Evolutionary conservation across 345 rosid genomes (phyloP), one percentile per base, ranked within the genome.

Genomic region (Angophora floribunda): DNA sequence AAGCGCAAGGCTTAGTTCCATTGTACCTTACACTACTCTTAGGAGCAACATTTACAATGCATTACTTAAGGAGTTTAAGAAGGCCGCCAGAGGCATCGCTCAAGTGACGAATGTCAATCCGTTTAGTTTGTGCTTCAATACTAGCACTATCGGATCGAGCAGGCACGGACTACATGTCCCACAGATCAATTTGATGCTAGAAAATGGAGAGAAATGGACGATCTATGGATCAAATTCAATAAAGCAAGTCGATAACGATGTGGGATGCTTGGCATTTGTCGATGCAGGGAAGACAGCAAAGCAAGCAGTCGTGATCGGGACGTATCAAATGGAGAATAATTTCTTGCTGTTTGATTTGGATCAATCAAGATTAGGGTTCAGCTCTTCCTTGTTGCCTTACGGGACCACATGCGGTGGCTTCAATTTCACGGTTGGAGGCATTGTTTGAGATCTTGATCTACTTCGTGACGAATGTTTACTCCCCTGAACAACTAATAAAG

Each of bases 361-460:
- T 6, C 79, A 90, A 67, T 89, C 87, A 57, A 87, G 89, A 87
- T 89, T 92, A 36, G 94, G 94, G 30, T 92, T 92, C 87, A 91
- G 89, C 86, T 28, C 86, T 50, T 87, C 94, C 65, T 47, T 78
- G 88, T 52, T 87, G 50, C 79, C 49, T 47, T 13, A 70, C 28
- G 10, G 51, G 41, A 70, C 49, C 30, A 41, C 88, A 41, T 78
- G 88, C 44, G 50, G 36, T 17, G 53, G 79, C 41, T 75, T 52
- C 65, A 52, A 87, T 80, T 53, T 87, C 32, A 78, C 86, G 9
- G 80, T 47, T n/a, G 78, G 28, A 21, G 36, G 75, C 19, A 13
- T n/a, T 30, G 32, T n/a, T n/a, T 65, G 75, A 65, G 75, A 15
- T 3, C 75, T n/a, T 6, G n/a, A 15, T 65, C 75, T n/a, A n/a